phyloP scores from a whole-genome alignment of 2,329 filamentous ascomycete species.

The Aureobasidium namibiae region DNA sequence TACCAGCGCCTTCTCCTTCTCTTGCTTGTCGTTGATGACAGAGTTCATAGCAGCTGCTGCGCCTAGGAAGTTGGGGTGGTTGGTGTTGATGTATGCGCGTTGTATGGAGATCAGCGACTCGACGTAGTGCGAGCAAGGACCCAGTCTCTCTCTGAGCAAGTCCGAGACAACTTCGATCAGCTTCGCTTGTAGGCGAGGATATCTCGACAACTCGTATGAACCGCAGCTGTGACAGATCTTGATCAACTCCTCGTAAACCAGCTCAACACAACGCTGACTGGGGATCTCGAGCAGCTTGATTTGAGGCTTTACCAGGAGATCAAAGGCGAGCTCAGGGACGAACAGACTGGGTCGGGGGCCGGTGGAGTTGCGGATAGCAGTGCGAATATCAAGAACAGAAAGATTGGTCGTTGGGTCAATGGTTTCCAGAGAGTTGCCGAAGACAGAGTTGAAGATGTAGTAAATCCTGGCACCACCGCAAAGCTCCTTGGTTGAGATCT shows the following conservation, averaged over 20 bases:
- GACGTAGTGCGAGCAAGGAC: conserved; percentile 82
- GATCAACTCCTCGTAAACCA: conserved; percentile 97
- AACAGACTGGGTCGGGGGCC: conserved; percentile 92
- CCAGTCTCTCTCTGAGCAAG: conserved; percentile 81
- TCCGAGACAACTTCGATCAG: conserved; percentile 98
- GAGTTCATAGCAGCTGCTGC: conserved; percentile 96
- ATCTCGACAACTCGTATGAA: conserved; percentile 84
- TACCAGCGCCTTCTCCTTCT: conserved; percentile 75
- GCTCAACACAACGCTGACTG: conserved; percentile 90
- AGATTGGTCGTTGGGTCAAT: conserved; percentile 96
- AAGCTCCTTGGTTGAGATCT: conserved; percentile 97
- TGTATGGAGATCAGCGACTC: conserved; percentile 97
- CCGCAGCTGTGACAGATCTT: conserved; percentile 99
- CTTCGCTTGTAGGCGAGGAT: conserved; percentile 88
- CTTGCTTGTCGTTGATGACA: conserved; percentile 89
- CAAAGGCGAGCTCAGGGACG: conserved; percentile 94
- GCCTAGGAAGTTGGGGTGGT: conserved; percentile 96
- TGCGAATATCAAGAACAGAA: conserved; percentile 88
- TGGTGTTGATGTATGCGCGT: conserved; percentile 97
- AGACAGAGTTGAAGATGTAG: conserved; percentile 98
- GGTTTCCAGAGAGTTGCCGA: conserved; percentile 89
- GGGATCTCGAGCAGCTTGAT: conserved; percentile 95
- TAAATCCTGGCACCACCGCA: conserved; percentile 93
- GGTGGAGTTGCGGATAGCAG: conserved; percentile 95
- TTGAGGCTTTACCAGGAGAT: conserved; percentile 93